A percentile compares a stretch with the other conserved stretches of the same genome.
These are phyloP conservation scores for Aspergillus asperescens DNA, from an alignment of 495 filamentous ascomycete genomes.

Conservation along the genomic window DNA sequence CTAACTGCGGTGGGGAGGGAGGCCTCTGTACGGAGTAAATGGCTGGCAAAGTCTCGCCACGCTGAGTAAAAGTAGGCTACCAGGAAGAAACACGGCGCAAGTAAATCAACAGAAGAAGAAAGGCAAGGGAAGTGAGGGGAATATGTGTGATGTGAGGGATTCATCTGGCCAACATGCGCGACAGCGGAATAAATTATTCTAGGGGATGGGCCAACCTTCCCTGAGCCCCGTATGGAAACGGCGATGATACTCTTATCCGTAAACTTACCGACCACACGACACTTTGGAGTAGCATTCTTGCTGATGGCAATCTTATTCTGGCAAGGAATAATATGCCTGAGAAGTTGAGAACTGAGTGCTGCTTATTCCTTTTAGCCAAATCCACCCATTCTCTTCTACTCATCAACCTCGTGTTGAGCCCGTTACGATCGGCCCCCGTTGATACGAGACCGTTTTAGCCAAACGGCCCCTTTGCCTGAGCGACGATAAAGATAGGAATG, in stretches of 20 bases:
- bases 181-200: slow-evolving; percentile 7
- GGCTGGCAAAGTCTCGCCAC: slow-evolving; percentile 15
- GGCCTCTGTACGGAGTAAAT: slow-evolving; percentile 9
- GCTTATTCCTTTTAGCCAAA: neutral
- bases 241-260: neutral
- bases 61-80: neutral
- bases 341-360: neutral
- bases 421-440: neutral
- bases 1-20: slow-evolving; percentile 18
- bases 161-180: slow-evolving; percentile 5
- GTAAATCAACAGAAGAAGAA: neutral
- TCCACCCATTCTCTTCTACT: neutral
- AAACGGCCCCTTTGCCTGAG: slow-evolving; percentile 3
- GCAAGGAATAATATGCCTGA: neutral
- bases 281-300: neutral
- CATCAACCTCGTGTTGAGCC: neutral
- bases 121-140: slow-evolving; percentile 1
- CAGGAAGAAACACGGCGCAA: neutral
- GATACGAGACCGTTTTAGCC: neutral
- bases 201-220: slow-evolving; percentile 8
- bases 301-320: neutral
- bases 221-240: slow-evolving; percentile 13
- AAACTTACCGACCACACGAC: neutral
- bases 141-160: slow-evolving; percentile 10
- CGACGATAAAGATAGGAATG: slow-evolving; percentile 13